Conservation (phyloP, 2,329 filamentous ascomycete genomes). For the Penicillium sp. region DNA sequence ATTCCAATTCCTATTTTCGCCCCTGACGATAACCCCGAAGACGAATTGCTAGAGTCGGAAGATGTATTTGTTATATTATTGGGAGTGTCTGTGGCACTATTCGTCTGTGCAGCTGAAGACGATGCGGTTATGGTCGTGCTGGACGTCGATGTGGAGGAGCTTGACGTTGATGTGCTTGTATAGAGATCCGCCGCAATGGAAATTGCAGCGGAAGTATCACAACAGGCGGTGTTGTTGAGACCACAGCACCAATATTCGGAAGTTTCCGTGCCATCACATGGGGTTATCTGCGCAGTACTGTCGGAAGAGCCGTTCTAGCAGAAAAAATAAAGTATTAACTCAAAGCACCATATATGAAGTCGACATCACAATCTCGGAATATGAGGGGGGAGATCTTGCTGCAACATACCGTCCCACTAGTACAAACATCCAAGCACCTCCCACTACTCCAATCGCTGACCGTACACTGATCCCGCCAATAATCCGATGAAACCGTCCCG, state of each 20-base stretch:
- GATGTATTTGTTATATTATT: no score
- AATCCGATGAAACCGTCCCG: background rate
- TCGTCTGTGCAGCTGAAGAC: no score
- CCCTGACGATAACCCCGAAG: no score
- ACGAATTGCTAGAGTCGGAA: no score
- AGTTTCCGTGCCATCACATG: conserved; percentile 1
- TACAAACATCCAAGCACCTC: conserved; percentile 1
- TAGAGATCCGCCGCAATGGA: background rate
- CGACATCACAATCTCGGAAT: background rate
- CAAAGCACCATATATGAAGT: no score
- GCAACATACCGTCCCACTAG: background rate
- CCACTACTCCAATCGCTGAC: background rate
- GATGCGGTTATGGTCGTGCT: no score
- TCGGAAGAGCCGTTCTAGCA: no score
- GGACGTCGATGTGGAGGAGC: no score
- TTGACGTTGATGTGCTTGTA: no score
- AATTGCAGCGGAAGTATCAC: background rate
- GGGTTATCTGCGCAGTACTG: background rate
- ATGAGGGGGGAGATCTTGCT: background rate
- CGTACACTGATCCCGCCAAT: background rate
- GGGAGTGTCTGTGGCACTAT: no score
- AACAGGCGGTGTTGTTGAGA: background rate
- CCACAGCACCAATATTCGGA: conserved; percentile 4
- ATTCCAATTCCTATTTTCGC: no score
- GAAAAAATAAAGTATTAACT: no score